These are phyloP conservation scores for Cornus suecica DNA, from an alignment of 148 eudicot genomes.

Conservation along the genomic window DNA sequence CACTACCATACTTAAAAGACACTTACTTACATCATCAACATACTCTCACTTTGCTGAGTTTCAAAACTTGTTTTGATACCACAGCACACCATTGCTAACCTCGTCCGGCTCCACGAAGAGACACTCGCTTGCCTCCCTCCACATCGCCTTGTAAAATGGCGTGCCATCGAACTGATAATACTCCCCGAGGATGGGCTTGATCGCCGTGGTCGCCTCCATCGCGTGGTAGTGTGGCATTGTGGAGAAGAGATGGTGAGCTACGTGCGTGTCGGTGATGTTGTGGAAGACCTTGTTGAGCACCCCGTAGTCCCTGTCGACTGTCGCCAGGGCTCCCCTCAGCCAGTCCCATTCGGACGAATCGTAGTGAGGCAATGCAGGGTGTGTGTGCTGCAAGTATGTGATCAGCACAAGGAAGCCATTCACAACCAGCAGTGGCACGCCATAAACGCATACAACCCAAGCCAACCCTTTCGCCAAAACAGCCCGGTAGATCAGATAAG, in stretches of 20 bases:
- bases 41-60: background rate
- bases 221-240: constrained; percentile 64
- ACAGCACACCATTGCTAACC: constrained; percentile 28
- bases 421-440: constrained; percentile 37
- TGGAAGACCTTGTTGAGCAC: constrained; percentile 53
- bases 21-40: background rate
- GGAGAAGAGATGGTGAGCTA: constrained; percentile 56
- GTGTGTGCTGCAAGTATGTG: constrained; percentile 58
- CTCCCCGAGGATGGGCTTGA: constrained; percentile 49
- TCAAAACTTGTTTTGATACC: constrained; percentile 33
- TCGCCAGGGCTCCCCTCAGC: constrained; percentile 57
- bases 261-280: constrained; percentile 56
- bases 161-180: constrained; percentile 50
- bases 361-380: constrained; percentile 52
- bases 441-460: constrained; percentile 39
- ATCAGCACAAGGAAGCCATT: constrained; percentile 52
- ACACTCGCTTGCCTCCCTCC: constrained; percentile 62
- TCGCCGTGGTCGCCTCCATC: constrained; percentile 57
- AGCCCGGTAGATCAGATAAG: constrained; percentile 23
- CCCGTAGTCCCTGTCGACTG: constrained; percentile 55
- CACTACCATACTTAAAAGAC: background rate
- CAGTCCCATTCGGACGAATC: constrained; percentile 61
- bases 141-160: constrained; percentile 42
- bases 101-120: constrained; percentile 51
- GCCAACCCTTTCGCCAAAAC: constrained; percentile 33